Evolutionary conservation across 768 basidiomycete species (phyloP), one percentile per base, ranked within the genome.

Genomic region (Rhizopogon salebrosus): DNA sequence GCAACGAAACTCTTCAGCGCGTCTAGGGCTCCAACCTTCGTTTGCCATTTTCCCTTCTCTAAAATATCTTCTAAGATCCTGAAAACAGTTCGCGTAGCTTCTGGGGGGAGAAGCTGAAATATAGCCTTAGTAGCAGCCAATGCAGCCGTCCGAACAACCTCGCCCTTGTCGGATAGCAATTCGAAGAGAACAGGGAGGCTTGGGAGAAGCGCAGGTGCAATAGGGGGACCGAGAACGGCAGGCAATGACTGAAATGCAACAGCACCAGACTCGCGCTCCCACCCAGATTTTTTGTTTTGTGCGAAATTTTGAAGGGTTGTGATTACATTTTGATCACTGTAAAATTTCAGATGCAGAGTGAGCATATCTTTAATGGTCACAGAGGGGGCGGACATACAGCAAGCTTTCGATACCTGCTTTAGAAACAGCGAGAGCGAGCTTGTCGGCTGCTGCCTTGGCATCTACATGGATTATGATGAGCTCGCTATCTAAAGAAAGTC

Each of bases 21-120:
- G 60, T 97, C 93, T 29, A 98, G 73, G 6, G 85, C 91, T 14
- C 89, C 93, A n/a, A 97, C 87, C 75, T 98, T 98, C 53, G 87
- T 83, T 58, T 86, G 81, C 95, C 95, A 98, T 72, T 97, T 95
- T 41, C 91, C 92, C 45, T 78, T 79, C 51, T 92, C 87, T 22
- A 98, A 67, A 55, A 95, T 81, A 26, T 75, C 75, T 62, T 87
- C 87, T 24, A 98, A 76, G 23, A 75, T 70, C 38, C 82, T 75
- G 59, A 89, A 91, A 6, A 87, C 81, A 50, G 80, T 61, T 26
- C 81, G 75, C n/a, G 79, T 84, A 3, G 88, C 78, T 67, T 97
- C 93, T 2, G 92, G 84, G 35, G 94, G 92, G 53, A 84, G 82
- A 41, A 87, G 79, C 64, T 91, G 91, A 55, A 95, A 70, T 65